These are phyloP conservation scores for Begonia fuchsioides DNA, from an alignment of 306 rosid species.

Conservation along the genomic window DNA sequence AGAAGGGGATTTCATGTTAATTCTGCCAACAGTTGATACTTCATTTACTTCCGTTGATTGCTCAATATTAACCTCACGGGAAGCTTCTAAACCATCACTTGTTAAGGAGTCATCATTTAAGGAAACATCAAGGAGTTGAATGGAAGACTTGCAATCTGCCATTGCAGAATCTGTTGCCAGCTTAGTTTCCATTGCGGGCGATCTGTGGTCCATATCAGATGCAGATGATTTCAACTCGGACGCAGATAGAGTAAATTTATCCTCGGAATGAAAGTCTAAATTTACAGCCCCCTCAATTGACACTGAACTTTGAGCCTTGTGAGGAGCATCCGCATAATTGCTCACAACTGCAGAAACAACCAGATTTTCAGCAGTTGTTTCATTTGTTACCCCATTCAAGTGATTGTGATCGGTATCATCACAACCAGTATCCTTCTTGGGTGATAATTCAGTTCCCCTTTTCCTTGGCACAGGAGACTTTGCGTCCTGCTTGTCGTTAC, in stretches of 20 bases:
- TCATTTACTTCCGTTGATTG: constrained; percentile 18
- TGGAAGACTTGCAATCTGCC: constrained; percentile 14
- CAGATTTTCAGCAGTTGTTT: constrained; percentile 10
- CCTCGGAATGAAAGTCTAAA: constrained; percentile 25
- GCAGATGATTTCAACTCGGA: constrained; percentile 22
- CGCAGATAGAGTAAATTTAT: constrained; percentile 19
- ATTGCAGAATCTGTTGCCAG: constrained; percentile 2
- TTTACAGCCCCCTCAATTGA: constrained; percentile 8
- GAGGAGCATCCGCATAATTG: constrained; percentile 26
- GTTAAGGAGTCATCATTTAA: constrained; percentile 9
- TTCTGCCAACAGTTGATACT: constrained; percentile 20
- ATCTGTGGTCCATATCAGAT: constrained; percentile 7
- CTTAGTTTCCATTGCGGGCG: constrained; percentile 8
- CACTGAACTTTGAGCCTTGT: constrained; percentile 17
- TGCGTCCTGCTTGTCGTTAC: constrained; percentile 15
- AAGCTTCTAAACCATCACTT: constrained; percentile 16
- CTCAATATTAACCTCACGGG: constrained; percentile 12
- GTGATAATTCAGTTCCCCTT: constrained; percentile 25
- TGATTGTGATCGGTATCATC: constrained; percentile 26
- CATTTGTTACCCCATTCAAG: constrained; percentile 23
- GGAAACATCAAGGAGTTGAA: constrained; percentile 10
- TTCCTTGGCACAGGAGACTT: constrained; percentile 17
- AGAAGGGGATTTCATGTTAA: constrained; percentile 15
- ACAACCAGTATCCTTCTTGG: constrained; percentile 27
- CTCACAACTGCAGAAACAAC: constrained; percentile 9